Evolutionary conservation across 2,329 filamentous ascomycete species (phyloP).

Genomic region (Pyrenophora seminiperda): DNA sequence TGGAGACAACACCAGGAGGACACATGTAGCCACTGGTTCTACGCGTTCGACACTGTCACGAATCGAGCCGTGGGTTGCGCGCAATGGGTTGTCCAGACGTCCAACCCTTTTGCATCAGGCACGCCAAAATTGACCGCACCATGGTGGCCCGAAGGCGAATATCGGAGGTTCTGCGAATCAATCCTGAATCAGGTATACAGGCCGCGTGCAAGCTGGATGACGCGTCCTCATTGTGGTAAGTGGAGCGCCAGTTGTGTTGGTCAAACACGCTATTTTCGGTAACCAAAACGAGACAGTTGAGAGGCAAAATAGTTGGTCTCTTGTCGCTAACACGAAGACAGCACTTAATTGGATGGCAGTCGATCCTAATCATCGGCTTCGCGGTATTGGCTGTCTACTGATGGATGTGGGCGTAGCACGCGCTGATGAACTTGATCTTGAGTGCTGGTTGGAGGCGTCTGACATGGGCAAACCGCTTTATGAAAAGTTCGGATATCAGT

Average conservation of each 20-base stretch:
- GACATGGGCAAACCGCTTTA: conserved; percentile 46
- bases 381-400: conserved; percentile 45
- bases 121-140: conserved; percentile 33
- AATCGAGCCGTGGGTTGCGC: conserved; percentile 34
- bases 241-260: conserved; percentile 15
- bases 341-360: conserved; percentile 47
- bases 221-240: conserved; percentile 41
- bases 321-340: conserved; percentile 21
- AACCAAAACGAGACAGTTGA: neutral
- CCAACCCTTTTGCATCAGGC: conserved; percentile 41
- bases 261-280: conserved; percentile 3
- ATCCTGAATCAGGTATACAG: conserved; percentile 43
- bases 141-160: conserved; percentile 46
- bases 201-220: conserved; percentile 42
- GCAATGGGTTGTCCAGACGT: conserved; percentile 38
- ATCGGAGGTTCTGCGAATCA: conserved; percentile 40
- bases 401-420: conserved; percentile 42
- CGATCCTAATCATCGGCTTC: conserved; percentile 42
- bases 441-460: conserved; percentile 49
- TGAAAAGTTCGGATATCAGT: conserved; percentile 38
- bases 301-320: neutral
- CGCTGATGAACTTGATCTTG: conserved; percentile 43
- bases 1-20: conserved; percentile 36
- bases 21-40: conserved; percentile 43
- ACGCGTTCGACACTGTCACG: conserved; percentile 32